Evolutionary conservation across 345 rosid species (phyloP), one percentile per base, ranked within the genome.

Genomic region (Salix dunnii): DNA sequence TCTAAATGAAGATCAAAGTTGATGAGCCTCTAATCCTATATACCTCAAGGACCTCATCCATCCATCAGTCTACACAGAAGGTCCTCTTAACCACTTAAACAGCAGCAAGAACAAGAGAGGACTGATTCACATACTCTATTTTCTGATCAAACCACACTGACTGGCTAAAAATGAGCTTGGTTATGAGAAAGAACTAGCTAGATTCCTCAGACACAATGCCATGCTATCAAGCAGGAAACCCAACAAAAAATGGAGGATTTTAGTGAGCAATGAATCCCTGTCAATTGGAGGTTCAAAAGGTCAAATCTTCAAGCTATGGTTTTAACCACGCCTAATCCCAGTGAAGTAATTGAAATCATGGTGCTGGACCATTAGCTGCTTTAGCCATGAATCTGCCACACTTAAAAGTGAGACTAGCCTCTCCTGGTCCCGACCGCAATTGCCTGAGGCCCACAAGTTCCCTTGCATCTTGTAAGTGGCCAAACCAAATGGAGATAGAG

Each of bases 401-500:
- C 99, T 89, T 76, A 88, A 76, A 23, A 96, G 94, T 16, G 99
- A 96, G 46, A 73, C 72, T 42, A 96, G 85, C 85, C 92, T 87
- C 7, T 92, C 97, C 61, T 89, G 97, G 91, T 90, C 98, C 88
- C 82, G 80, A 4, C 98, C 97, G 53, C 75, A 75, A 53, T 94
- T 89, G 68, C 91, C 97, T 2, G 93, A 85, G 46, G 89, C 86
- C 99, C 99, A 96, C 77, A 96, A 90, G 48, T 87, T 86, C 49
- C 99, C 98, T 85, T 94, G 98, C 98, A 96, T 92, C 88, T 96
- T 96, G 90, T 96, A 96, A 66, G 97, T 96, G 17, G 98, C 97
- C 85, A 96, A 75, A 8, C 98, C 99, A n/a, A 96, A 96, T 67
- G 98, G 87, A 40, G 86, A 86, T 17, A 96, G 83, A n/a, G 91